Percentiles rank a stretch among this genome's conserved stretches.
These are phyloP conservation scores for Hypoxylon subgilvum DNA, from an alignment of 495 filamentous ascomycete species.

Conservation along the genomic window DNA sequence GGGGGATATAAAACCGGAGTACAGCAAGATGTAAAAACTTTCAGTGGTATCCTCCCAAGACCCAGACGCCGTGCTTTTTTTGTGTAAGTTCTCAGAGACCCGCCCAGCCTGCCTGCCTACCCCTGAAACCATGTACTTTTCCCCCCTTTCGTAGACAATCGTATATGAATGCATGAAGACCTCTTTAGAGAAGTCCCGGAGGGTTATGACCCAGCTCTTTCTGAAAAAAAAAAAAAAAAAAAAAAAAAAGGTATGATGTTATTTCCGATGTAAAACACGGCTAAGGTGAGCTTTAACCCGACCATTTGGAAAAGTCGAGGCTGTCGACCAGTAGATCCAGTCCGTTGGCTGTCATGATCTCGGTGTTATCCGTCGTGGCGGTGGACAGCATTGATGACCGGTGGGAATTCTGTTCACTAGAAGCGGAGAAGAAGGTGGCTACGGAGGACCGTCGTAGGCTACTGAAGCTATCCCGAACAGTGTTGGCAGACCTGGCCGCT, in stretches of 20 bases:
- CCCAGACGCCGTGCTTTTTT: slow-evolving; percentile 43
- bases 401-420: slow-evolving; percentile 55
- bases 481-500: slow-evolving; percentile 46
- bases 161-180: slow-evolving; percentile 15
- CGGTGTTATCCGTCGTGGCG: slow-evolving; percentile 56
- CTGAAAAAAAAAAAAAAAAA: background rate
- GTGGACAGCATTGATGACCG: slow-evolving; percentile 58
- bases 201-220: too few species aligned
- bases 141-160: slow-evolving; percentile 35
- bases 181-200: too few species aligned
- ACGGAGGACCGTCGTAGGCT: slow-evolving; percentile 60
- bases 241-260: background rate
- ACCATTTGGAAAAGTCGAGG: slow-evolving; percentile 68
- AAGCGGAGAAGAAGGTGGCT: slow-evolving; percentile 59
- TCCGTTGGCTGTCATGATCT: slow-evolving; percentile 45
- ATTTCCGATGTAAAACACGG: too few species aligned
- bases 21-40: slow-evolving; percentile 21
- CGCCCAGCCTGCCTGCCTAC: background rate
- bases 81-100: slow-evolving; percentile 6
- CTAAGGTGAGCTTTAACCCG: too few species aligned
- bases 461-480: slow-evolving; percentile 58
- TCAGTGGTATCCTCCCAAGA: slow-evolving; percentile 42
- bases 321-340: slow-evolving; percentile 59
- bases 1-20: background rate
- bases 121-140: slow-evolving; percentile 31